phyloP scores from a whole-genome alignment of 176 grass and related monocot species.

The bread wheat (Triticum aestivum) region DNA sequence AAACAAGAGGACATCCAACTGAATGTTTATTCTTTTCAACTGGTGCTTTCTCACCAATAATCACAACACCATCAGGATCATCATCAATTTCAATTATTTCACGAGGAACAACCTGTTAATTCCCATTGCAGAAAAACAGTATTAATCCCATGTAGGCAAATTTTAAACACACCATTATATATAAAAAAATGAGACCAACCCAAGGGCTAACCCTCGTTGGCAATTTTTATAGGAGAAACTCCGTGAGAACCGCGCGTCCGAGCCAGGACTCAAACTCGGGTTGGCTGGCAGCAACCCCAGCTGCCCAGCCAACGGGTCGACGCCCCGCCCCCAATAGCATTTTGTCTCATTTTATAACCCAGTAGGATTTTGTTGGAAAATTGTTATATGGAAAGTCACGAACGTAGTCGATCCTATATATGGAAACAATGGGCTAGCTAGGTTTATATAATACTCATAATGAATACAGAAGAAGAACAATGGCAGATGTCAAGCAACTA shows the following conservation, averaged over 20 bases:
- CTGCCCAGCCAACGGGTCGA: too few species aligned
- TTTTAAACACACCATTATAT: not conserved
- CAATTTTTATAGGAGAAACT: too few species aligned
- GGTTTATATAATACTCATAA: not conserved
- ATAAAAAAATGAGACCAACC: too few species aligned
- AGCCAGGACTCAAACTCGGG: too few species aligned
- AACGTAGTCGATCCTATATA: constrained; percentile 11
- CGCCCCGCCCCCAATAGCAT: not conserved
- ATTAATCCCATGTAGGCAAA: constrained; percentile 18
- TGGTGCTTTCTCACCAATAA: constrained; percentile 68
- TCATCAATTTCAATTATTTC: constrained; percentile 94
- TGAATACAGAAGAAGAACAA: not conserved
- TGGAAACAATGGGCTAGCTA: not conserved
- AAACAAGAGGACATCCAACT: constrained; percentile 44
- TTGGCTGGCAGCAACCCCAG: too few species aligned
- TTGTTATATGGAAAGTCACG: not conserved
- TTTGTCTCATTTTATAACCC: not conserved
- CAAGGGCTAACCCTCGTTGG: too few species aligned
- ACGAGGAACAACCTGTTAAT: constrained; percentile 64
- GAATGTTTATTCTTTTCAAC: constrained; percentile 71
- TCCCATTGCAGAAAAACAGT: not conserved
- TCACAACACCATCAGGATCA: constrained; percentile 60
- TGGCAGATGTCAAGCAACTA: not conserved
- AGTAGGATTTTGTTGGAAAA: not conserved
- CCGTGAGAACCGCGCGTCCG: too few species aligned